A percentile compares a stretch with the other conserved stretches of the same genome.
Evolutionary conservation across 2,329 filamentous ascomycete species (phyloP).

Genomic region (Diaporthe ilicicola): DNA sequence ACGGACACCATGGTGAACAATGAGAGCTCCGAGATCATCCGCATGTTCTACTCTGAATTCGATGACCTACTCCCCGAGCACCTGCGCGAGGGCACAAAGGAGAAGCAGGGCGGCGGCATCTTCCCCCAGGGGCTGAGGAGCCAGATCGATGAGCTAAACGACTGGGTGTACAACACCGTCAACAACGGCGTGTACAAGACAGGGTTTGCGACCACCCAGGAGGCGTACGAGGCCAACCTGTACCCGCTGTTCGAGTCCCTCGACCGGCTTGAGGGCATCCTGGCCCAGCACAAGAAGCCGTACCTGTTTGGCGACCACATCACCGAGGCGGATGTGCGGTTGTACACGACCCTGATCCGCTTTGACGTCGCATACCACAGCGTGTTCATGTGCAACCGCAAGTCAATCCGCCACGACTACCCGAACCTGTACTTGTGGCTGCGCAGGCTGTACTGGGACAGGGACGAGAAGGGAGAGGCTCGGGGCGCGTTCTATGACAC

Average conservation of each 20-base stretch:
- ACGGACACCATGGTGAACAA: conserved; percentile 80
- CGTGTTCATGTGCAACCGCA: conserved; percentile 71
- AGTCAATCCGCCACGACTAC: conserved; percentile 70
- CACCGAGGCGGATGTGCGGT: conserved; percentile 74
- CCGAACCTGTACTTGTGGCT: conserved; percentile 75
- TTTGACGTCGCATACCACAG: conserved; percentile 76
- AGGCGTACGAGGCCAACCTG: conserved; percentile 71
- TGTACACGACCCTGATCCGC: conserved; percentile 72
- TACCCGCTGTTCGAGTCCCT: conserved; percentile 69
- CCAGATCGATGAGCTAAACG: conserved; percentile 72
- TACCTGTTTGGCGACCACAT: conserved; percentile 71
- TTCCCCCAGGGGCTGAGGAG: conserved; percentile 60
- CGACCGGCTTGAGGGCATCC: conserved; percentile 68
- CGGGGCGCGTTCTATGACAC: conserved; percentile 72
- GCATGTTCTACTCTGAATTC: conserved; percentile 82
- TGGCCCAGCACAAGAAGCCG: conserved; percentile 55
- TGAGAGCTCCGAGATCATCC: conserved; percentile 84
- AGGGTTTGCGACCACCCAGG: conserved; percentile 73
- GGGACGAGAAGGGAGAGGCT: conserved; percentile 38
- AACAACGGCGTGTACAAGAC: conserved; percentile 62
- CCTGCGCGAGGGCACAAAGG: conserved; percentile 55
- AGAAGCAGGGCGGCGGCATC: conserved; percentile 60
- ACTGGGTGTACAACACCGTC: conserved; percentile 68
- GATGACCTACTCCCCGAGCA: conserved; percentile 65
- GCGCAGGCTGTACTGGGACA: conserved; percentile 75